Base-by-base conservation (phyloP, 2,329 filamentous ascomycete species). In the Diplodia corticola region DNA sequence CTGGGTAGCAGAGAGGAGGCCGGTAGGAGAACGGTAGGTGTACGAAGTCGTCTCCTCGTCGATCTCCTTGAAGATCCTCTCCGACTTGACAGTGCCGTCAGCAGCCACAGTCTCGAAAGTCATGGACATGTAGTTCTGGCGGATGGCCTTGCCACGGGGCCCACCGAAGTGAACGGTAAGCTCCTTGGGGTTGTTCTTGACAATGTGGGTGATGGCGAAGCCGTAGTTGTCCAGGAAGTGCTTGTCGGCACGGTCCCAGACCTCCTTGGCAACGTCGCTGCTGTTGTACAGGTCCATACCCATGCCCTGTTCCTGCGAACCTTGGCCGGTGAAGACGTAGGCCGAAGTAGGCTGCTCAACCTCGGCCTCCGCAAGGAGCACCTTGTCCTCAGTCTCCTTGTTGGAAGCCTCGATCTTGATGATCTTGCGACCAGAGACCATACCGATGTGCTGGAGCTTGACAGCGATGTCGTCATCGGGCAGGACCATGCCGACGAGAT, bases 111-210 rank as follows among this genome's bases (percentile, higher is more conserved):
- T 96, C 83, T 99, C 95, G 80, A 98, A 99, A 55, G 94, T 98
- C 95, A 99, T 99, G 68, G 94, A 89, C 91, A 98, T 98, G 84
- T 99, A 99, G 81, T 99, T 99, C 76, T 97, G 91, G 69, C 95
- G 92, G 73, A 99, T 99, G 61, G 92, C 93, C 83, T 98, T 99
- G 76, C 95, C 95, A 67, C 92, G 91, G 69, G 95, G 93, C 57
- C 95, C 95, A 82, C 96, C 95, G 76, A 99, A 99, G 84, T 99
- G 91, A 70, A 99, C 92, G 5, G 96, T 99, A 65, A 99, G 89
- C 82, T 98, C 95, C 85, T 97, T 97, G 70, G 95, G 95, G 81
- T 99, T 99, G 84, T 98, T 99, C 85, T 93, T 96, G 79, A 99
- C 95, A 74, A 99, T 99, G 80, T 98, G 93, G 76, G 93, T 96